Evolutionary conservation across 1,284 basidiomycete species (phyloP), one percentile per base, ranked within the genome.

Genomic region (Schizopora paradoxa): DNA sequence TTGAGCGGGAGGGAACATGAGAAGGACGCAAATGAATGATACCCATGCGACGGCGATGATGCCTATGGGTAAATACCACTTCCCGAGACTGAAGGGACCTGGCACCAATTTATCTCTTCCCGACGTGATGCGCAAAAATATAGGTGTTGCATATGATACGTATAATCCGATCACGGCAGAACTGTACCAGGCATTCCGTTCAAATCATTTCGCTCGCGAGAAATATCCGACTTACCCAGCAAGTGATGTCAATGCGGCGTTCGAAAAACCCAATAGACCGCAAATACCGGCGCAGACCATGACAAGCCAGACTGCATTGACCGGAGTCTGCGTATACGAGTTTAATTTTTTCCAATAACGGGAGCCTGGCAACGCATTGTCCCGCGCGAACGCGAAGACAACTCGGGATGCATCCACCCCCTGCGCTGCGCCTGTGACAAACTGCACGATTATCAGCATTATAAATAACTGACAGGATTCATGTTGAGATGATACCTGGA

Each of bases 271-370:
- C 2, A 86, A 64, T 2, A 83, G 59, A 13, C 82, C 83, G 41
- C 77, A 77, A 16, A 86, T 54, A 1, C 67, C 77, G 2, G 82
- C 64, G 22, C 65, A 57, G 23, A 65, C 60, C 62, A 85, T 80
- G n/a, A 84, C 82, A 32, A 85, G 67, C 82, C 83, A 86, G 4
- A 82, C 82, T 1, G 82, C 82, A 52, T 83, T 76, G 11, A 86
- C 81, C 0, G 83, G 82, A 1, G 83, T 86, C 52, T 76, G 73
- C 5, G 80, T 83, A 48, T 59, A 56, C 5, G 43, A 56, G 52
- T 81, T 81, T 41, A 86, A 70, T 45, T 61, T 64, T 54, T 82
- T 82, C 80, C 79, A 81, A 67, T 70, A 79, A 10, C 70, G 68
- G 16, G 83, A 85, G 6, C 81, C 79, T 3, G 84, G 84, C 5